Evolutionary conservation across 2,329 filamentous ascomycete species (phyloP).

Genomic region (Calonectria ilicicola): DNA sequence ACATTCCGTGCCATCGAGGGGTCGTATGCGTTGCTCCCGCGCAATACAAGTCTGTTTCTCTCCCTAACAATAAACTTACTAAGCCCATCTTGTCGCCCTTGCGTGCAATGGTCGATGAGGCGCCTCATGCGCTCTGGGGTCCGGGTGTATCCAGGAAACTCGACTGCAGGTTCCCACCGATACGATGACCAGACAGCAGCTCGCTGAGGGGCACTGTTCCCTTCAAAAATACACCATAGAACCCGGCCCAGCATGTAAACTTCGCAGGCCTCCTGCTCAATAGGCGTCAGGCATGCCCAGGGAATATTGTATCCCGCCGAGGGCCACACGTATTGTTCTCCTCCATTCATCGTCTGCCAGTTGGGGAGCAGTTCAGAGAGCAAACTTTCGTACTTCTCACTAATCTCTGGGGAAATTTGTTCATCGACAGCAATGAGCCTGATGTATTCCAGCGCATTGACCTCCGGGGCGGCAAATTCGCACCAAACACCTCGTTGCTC

Average conservation of each 20-base stretch:
- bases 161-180: conserved; percentile 64
- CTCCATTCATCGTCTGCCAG: conserved; percentile 55
- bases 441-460: conserved; percentile 70
- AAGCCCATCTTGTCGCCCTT: conserved; percentile 59
- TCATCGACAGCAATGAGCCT: conserved; percentile 65
- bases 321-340: conserved; percentile 62
- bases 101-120: conserved; percentile 65
- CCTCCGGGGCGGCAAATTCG: conserved; percentile 70
- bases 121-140: conserved; percentile 59
- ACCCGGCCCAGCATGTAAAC: conserved; percentile 73
- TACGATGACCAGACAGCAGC: conserved; percentile 71
- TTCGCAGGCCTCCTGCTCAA: conserved; percentile 68
- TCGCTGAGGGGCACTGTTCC: conserved; percentile 67
- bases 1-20: conserved; percentile 51
- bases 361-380: conserved; percentile 59
- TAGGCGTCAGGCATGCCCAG: conserved; percentile 64
- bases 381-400: conserved; percentile 54
- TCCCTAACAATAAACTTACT: conserved; percentile 58
- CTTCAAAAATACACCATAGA: conserved; percentile 73
- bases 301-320: conserved; percentile 65
- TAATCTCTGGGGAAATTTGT: conserved; percentile 54
- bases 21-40: conserved; percentile 45
- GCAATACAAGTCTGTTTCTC: conserved; percentile 60
- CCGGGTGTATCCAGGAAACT: conserved; percentile 65
- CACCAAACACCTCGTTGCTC: conserved; percentile 74